phyloP scores from a whole-genome alignment of 2,329 filamentous ascomycete species.

The Penicillium sp. region DNA sequence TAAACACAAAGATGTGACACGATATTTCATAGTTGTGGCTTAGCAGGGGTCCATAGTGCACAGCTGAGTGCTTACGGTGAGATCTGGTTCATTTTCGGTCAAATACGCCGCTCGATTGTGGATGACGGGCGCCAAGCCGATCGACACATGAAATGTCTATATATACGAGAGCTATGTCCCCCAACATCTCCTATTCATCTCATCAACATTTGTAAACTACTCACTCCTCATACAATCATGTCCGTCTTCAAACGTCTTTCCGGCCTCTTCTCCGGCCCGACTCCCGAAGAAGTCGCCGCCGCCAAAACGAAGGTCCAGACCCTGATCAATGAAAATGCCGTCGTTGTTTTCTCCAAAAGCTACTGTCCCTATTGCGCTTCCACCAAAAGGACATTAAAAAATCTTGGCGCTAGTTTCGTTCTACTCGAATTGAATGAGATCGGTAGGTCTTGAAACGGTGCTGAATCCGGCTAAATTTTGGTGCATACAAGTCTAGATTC shows the following conservation, averaged over 20 bases:
- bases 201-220: no score
- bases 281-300: not conserved
- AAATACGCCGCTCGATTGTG: not conserved
- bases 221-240: no score
- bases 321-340: not conserved
- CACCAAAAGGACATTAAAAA: constrained; percentile 4
- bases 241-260: constrained; percentile 1
- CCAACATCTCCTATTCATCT: not conserved
- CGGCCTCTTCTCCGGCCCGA: not conserved
- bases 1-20: no score
- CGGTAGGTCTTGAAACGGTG: not conserved
- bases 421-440: constrained; percentile 8
- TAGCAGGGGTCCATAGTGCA: no score
- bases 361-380: constrained; percentile 10
- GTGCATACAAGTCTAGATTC: not conserved
- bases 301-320: not conserved
- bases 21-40: no score
- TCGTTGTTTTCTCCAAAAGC: constrained; percentile 12
- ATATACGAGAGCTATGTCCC: not conserved
- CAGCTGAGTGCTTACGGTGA: no score
- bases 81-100: not conserved
- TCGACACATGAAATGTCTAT: not conserved
- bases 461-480: no score
- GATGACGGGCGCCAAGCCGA: not conserved
- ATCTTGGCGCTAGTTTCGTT: constrained; percentile 3